phyloP scores from a whole-genome alignment of 1,284 basidiomycete genomes.

The Xanthoconium separans region DNA sequence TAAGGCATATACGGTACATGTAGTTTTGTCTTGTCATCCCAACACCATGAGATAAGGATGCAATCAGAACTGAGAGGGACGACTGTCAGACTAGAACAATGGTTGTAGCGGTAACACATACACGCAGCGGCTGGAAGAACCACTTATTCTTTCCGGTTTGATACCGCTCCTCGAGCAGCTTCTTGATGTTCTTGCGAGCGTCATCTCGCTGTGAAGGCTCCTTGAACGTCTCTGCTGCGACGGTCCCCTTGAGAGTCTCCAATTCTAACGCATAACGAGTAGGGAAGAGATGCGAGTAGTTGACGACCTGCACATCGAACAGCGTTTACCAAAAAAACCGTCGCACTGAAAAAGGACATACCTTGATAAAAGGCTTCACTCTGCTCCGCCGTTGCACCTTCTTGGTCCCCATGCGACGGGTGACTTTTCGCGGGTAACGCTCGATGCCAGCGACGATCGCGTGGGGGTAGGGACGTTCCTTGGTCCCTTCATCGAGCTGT shows the following conservation, averaged over 20 bases:
- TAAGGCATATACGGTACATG: conserved; percentile 33
- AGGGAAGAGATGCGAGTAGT: conserved; percentile 97
- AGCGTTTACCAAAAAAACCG: neutral
- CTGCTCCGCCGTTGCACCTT: conserved; percentile 87
- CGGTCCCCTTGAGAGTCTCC: conserved; percentile 86
- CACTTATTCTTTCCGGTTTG: conserved; percentile 90
- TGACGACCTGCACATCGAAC: conserved; percentile 60
- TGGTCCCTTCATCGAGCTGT: conserved; percentile 85
- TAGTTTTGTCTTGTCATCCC: conserved; percentile 26
- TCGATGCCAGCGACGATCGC: conserved; percentile 96
- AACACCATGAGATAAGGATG: conserved; percentile 9
- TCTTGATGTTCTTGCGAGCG: conserved; percentile 95
- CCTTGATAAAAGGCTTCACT: conserved; percentile 99
- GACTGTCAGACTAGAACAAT: conserved; percentile 5
- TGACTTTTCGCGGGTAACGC: conserved; percentile 95
- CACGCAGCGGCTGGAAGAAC: conserved; percentile 85
- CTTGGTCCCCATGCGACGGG: conserved; percentile 95
- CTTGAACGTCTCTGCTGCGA: conserved; percentile 88
- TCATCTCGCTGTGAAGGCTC: conserved; percentile 91
- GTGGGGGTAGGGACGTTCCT: conserved; percentile 91
- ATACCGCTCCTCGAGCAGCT: conserved; percentile 92
- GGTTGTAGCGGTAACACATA: conserved; percentile 38
- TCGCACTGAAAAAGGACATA: conserved; percentile 40
- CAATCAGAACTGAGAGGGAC: conserved; percentile 27
- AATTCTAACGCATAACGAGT: conserved; percentile 96